Conservation (phyloP, 1,139 yeast genomes). For the Lodderomyces parapsilosis region DNA sequence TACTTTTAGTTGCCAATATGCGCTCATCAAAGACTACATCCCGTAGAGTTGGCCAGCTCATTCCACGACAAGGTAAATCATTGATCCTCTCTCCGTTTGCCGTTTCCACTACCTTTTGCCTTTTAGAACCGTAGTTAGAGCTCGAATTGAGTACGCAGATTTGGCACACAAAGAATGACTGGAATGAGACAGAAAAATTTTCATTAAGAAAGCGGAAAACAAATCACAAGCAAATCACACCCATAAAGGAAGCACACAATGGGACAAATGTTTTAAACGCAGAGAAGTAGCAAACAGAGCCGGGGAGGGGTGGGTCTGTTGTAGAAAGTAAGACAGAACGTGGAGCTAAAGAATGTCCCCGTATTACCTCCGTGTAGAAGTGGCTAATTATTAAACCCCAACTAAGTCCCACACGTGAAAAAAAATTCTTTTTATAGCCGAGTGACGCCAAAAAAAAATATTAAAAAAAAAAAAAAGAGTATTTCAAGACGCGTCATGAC, state of each 20-base stretch:
- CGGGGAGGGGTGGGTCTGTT: no score
- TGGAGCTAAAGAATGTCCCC: neutral
- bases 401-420: neutral
- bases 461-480: neutral
- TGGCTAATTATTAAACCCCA: neutral
- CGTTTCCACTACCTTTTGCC: neutral
- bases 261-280: no score
- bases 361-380: neutral
- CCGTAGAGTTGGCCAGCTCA: no score
- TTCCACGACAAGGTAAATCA: no score
- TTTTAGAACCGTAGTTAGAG: neutral
- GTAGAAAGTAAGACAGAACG: no score
- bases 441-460: neutral
- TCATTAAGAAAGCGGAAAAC: neutral
- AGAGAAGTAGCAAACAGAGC: no score
- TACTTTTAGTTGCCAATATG: no score
- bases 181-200: neutral
- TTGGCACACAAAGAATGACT: neutral
- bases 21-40: no score
- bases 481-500: neutral
- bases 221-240: neutral
- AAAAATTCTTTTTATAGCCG: slow-evolving; percentile 1
- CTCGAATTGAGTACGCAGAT: neutral
- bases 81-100: neutral
- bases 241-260: no score